phyloP scores from a whole-genome alignment of 768 basidiomycete species.

The Peribolospora baueri region DNA sequence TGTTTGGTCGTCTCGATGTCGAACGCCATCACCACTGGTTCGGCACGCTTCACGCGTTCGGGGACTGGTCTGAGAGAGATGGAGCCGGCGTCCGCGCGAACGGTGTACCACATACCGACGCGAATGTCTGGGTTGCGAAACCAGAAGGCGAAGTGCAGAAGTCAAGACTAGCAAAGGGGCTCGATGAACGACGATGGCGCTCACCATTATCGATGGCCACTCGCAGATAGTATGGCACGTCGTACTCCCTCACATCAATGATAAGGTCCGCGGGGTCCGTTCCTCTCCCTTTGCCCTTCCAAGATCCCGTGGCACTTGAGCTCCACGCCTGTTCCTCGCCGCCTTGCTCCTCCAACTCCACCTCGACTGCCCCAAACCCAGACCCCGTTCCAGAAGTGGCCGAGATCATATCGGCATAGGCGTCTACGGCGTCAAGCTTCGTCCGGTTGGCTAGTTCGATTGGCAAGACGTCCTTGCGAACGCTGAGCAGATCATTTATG shows the following conservation, averaged over 20 bases:
- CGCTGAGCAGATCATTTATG: conserved; percentile 67
- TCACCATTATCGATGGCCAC: conserved; percentile 87
- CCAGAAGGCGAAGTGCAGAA: background rate
- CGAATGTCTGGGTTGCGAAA: conserved; percentile 37
- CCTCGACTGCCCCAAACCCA: conserved; percentile 12
- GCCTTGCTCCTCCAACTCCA: conserved; percentile 29
- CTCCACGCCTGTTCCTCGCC: conserved; percentile 4
- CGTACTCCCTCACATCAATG: conserved; percentile 83
- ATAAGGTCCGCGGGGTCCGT: conserved; percentile 60
- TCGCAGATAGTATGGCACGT: conserved; percentile 89
- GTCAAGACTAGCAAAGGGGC: background rate
- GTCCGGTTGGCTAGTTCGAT: conserved; percentile 72
- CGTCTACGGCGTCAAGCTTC: conserved; percentile 83
- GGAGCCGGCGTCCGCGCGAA: conserved; percentile 45
- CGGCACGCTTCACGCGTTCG: conserved; percentile 88
- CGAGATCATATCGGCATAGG: conserved; percentile 83
- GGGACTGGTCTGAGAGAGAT: conserved; percentile 44
- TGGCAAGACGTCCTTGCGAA: conserved; percentile 69
- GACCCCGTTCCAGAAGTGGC: background rate
- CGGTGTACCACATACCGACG: conserved; percentile 89
- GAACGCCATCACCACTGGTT: conserved; percentile 94
- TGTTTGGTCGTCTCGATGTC: conserved; percentile 98
- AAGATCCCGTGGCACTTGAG: conserved; percentile 3
- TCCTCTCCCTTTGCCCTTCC: background rate
- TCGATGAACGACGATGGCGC: conserved; percentile 4